Conservation (phyloP, 2,329 filamentous ascomycete species). For the Elsinoe batatas region DNA sequence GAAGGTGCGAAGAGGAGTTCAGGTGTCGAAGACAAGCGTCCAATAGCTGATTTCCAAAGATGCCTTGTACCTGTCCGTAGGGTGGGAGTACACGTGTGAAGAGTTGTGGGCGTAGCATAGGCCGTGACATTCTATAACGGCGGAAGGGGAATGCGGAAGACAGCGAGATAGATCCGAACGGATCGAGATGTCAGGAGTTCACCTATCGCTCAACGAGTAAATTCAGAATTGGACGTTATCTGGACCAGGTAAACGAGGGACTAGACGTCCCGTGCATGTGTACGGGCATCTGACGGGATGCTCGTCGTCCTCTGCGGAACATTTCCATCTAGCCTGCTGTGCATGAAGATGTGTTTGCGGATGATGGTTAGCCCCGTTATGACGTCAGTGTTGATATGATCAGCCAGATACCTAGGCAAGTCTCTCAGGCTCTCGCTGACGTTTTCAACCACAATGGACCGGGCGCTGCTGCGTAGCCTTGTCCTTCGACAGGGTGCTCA, state of each 20-base stretch:
- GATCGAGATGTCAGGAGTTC: no score
- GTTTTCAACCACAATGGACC: background rate
- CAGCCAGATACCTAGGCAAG: background rate
- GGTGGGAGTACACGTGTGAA: background rate
- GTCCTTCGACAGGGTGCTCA: background rate
- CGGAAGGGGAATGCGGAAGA: no score
- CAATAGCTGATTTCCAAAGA: background rate
- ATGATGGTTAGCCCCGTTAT: background rate
- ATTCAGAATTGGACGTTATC: no score
- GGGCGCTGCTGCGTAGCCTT: background rate
- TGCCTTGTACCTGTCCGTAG: background rate
- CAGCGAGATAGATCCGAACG: no score
- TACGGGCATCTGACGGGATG: no score
- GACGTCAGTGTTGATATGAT: background rate
- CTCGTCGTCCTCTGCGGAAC: no score
- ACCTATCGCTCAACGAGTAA: no score
- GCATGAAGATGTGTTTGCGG: no score
- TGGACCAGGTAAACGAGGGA: no score
- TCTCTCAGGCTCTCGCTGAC: background rate
- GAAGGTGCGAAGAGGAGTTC: background rate
- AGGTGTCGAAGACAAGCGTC: background rate
- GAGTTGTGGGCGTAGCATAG: background rate
- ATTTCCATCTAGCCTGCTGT: no score
- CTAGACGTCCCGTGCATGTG: no score
- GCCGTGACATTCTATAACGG: background rate